These are phyloP conservation scores for Aspergillus kassunensis DNA, from an alignment of 495 filamentous ascomycete species.

Conservation along the genomic window DNA sequence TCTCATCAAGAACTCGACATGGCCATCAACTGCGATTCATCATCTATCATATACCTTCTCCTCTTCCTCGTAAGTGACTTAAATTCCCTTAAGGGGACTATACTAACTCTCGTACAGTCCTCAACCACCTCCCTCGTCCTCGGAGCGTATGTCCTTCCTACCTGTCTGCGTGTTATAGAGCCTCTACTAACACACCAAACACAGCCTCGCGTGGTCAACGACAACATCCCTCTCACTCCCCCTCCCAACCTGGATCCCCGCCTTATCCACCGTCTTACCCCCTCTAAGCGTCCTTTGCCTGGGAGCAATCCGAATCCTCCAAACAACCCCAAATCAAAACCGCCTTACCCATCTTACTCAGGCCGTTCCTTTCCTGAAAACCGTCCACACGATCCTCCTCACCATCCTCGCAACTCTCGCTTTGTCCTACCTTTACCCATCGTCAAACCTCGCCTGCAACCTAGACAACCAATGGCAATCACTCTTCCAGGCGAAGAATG, in stretches of 20 bases:
- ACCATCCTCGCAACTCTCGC: slow-evolving; percentile 54
- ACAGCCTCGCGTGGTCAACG: slow-evolving; percentile 27
- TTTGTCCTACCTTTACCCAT: slow-evolving; percentile 49
- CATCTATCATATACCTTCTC: too few species aligned
- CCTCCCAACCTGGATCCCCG: slow-evolving; percentile 24
- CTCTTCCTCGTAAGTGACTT: too few species aligned
- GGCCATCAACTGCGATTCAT: too few species aligned
- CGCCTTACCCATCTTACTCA: slow-evolving; percentile 26
- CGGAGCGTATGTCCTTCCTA: slow-evolving; percentile 17
- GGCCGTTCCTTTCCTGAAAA: too few species aligned
- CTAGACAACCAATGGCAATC: slow-evolving; percentile 52
- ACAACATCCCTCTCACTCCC: slow-evolving; percentile 24
- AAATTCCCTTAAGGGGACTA: not conserved
- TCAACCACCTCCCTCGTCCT: slow-evolving; percentile 16
- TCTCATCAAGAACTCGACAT: too few species aligned
- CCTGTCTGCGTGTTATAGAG: too few species aligned
- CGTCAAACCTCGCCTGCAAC: slow-evolving; percentile 42
- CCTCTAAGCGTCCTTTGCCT: slow-evolving; percentile 13
- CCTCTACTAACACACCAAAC: too few species aligned
- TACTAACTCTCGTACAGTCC: not conserved
- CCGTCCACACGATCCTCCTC: slow-evolving; percentile 45
- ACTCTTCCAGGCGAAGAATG: slow-evolving; percentile 47
- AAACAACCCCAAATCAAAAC: not conserved
- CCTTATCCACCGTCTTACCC: slow-evolving; percentile 24
- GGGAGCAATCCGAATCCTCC: slow-evolving; percentile 4